Percentiles rank a stretch among this genome's conserved stretches.
Evolutionary conservation across 2,329 filamentous ascomycete species (phyloP).

Genomic region (Phaeosphaeriaceae sp.): DNA sequence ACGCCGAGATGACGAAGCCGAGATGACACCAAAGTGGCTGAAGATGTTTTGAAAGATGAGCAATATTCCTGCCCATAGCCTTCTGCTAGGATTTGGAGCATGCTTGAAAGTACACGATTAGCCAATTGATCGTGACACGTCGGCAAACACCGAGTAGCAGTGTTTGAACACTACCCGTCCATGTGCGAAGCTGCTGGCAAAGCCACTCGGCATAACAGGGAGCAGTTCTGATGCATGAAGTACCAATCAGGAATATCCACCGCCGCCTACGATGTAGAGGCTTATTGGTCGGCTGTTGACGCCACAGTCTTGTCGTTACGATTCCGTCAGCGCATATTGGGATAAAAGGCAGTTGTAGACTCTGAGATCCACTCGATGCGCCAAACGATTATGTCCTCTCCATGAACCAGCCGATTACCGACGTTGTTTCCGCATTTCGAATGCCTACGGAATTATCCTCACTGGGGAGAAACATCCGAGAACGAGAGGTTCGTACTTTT

Average conservation of each 20-base stretch:
- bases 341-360: not conserved
- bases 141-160: conserved; percentile 19
- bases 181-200: conserved; percentile 17
- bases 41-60: conserved; percentile 16
- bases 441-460: too few species aligned
- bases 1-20: too few species aligned
- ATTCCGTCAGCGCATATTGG: not conserved
- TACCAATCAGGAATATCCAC: not conserved
- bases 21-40: too few species aligned
- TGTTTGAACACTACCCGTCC: conserved; percentile 19
- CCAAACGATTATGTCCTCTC: too few species aligned
- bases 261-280: not conserved
- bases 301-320: not conserved
- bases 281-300: not conserved
- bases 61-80: conserved; percentile 19
- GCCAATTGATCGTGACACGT: conserved; percentile 21
- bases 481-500: too few species aligned
- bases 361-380: not conserved
- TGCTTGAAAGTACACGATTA: conserved; percentile 17
- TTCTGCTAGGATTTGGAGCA: conserved; percentile 18
- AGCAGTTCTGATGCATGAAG: not conserved
- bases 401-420: too few species aligned
- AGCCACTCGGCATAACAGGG: conserved; percentile 18
- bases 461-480: too few species aligned
- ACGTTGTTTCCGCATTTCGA: too few species aligned